These are phyloP conservation scores for Chaetothyriales sp. DNA, from an alignment of 2,329 filamentous ascomycete genomes.

Conservation along the genomic window DNA sequence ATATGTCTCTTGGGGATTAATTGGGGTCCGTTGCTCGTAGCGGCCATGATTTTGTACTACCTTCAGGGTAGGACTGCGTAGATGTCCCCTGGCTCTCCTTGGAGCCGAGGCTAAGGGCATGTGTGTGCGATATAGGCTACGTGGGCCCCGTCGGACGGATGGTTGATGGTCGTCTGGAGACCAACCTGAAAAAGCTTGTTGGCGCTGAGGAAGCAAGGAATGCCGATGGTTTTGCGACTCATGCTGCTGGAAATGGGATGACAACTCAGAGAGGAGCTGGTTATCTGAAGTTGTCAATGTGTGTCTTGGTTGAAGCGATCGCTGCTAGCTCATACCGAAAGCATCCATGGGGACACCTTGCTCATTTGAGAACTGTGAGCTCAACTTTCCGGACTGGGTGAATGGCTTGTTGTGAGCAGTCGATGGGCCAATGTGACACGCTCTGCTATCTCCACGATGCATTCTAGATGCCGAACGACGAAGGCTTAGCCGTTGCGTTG, in stretches of 20 bases:
- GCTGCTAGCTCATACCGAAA: slow-evolving; percentile 9
- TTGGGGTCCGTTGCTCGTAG: neutral
- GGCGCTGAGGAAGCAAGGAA: neutral
- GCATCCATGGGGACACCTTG: slow-evolving; percentile 10
- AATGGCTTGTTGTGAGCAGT: neutral
- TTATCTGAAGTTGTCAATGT: neutral
- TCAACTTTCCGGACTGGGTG: neutral
- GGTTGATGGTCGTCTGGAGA: neutral
- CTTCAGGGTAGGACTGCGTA: neutral
- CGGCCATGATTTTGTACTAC: neutral
- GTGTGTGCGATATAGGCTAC: neutral
- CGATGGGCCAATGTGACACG: neutral
- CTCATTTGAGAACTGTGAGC: neutral
- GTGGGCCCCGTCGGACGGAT: too few species aligned
- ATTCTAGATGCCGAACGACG: neutral
- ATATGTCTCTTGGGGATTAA: neutral
- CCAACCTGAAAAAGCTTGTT: neutral
- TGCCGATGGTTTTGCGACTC: neutral
- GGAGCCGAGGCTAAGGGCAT: neutral
- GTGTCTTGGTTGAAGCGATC: neutral
- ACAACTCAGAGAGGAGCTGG: neutral
- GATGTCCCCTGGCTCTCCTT: neutral
- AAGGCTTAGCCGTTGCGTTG: neutral
- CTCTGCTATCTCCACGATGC: neutral
- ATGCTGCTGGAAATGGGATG: neutral